Evolutionary conservation across 176 grass and related monocot genomes (phyloP), one percentile per base, ranked within the genome.

Genomic region (Bromus sterilis): DNA sequence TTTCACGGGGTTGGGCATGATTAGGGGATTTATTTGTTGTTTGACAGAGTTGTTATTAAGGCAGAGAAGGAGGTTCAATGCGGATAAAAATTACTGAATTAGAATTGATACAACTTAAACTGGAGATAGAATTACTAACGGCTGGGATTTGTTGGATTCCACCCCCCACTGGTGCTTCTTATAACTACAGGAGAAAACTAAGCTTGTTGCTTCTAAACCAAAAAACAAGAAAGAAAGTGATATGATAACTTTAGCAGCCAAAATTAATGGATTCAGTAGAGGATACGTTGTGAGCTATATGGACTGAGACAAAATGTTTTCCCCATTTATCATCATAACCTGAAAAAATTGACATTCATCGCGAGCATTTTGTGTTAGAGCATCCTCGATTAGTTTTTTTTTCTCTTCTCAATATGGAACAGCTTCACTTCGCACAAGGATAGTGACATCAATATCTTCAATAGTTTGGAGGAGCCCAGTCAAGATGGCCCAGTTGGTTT

Each of bases 401-500:
- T n/a, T n/a, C n/a, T 34, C 10, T 11, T 51, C 7, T 49, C 60
- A 6, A 46, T 51, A 65, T 37, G 59, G 25, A 66, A 9, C 33
- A 85, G n/a, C 36, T 48, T 87, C 36, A 48, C 32, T 49, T 71
- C 37, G 76, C 20, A 12, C 46, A 9, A 81, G 12, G 21, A 59
- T 68, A 83, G 32, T 37, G 62, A n/a, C 34, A 21, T 28, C 36
- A 67, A 79, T 79, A 79, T 67, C 63, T 70, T 93, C 79, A 94
- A 63, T 84, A 91, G 11, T 76, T 89, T 8, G 66, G 48, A 0
- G 74, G 56, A 13, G 63, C 75, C 91, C 86, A 94, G 16, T 80
- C 86, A 2, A 91, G 75, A 68, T 91, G 91, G 36, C 82, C 21
- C 41, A 94, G 57, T 74, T 91, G 91, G 70, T 87, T 85, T 62